A percentile compares a stretch with the other conserved stretches of the same genome.
phyloP scores from a whole-genome alignment of 1,139 yeast genomes.

The Yamadazyma jaroonii region DNA sequence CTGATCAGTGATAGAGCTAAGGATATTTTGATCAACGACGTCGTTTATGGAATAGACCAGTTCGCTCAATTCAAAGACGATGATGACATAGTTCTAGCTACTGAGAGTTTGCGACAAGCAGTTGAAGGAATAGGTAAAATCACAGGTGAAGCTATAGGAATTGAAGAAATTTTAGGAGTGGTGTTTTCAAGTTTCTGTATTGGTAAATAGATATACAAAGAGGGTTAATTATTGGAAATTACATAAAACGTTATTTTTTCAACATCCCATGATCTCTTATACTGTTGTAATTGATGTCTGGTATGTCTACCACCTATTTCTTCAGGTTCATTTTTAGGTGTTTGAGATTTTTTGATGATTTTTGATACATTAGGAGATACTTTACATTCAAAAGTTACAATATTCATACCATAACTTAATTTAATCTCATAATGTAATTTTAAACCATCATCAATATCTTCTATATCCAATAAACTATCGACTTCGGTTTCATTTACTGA shows the following conservation, averaged over 20 bases:
- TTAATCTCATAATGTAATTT: constrained; percentile 48
- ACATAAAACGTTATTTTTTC: constrained; percentile 40
- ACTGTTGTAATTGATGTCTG: constrained; percentile 46
- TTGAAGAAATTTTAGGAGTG: constrained; percentile 88
- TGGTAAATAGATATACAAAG: constrained; percentile 51
- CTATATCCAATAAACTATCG: constrained; percentile 33
- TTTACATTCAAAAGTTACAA: constrained; percentile 45
- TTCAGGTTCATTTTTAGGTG: constrained; percentile 24
- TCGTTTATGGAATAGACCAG: constrained; percentile 65
- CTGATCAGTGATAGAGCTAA: constrained; percentile 71
- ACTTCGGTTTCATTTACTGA: constrained; percentile 52
- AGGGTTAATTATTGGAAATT: constrained; percentile 16
- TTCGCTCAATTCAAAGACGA: constrained; percentile 49
- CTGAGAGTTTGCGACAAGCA: constrained; percentile 72
- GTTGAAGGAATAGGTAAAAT: constrained; percentile 88
- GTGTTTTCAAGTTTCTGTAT: constrained; percentile 92
- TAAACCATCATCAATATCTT: constrained; percentile 23
- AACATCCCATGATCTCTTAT: constrained; percentile 48
- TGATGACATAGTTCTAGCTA: constrained; percentile 77
- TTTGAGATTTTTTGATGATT: constrained; percentile 25
- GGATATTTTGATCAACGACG: constrained; percentile 71
- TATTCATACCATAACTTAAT: constrained; percentile 47
- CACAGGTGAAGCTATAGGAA: constrained; percentile 84
- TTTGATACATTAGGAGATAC: constrained; percentile 40
- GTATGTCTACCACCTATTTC: constrained; percentile 41